These are phyloP conservation scores for Fagus sylvatica DNA, from an alignment of 306 rosid species.

Conservation along the genomic window DNA sequence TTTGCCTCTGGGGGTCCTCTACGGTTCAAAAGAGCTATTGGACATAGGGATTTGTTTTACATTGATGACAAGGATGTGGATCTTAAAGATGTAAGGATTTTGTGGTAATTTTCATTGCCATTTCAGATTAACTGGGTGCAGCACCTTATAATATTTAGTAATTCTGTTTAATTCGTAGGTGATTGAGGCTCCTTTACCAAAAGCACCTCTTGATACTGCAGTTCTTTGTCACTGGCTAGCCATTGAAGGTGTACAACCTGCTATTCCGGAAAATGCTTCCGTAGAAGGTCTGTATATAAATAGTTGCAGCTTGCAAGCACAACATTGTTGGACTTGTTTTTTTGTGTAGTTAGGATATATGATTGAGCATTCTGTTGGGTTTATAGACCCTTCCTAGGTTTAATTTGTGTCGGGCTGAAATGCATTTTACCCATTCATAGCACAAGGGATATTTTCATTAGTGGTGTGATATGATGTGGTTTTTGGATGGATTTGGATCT, in stretches of 20 bases:
- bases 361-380: background rate
- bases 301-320: background rate
- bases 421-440: background rate
- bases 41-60: slow-evolving; percentile 85
- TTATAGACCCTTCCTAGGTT: background rate
- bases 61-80: slow-evolving; percentile 91
- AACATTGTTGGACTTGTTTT: background rate
- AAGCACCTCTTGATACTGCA: slow-evolving; percentile 73
- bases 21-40: slow-evolving; percentile 82
- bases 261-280: slow-evolving; percentile 76
- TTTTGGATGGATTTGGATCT: background rate
- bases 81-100: slow-evolving; percentile 74
- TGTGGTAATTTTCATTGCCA: slow-evolving; percentile 25
- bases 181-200: slow-evolving; percentile 73
- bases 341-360: background rate
- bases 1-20: slow-evolving; percentile 66
- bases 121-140: slow-evolving; percentile 18
- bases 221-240: slow-evolving; percentile 80
- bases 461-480: background rate
- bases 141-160: slow-evolving; percentile 6
- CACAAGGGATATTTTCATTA: background rate
- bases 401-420: background rate
- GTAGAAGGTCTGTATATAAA: slow-evolving; percentile 53
- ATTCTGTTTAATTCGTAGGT: slow-evolving; percentile 45
- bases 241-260: slow-evolving; percentile 93